These are phyloP conservation scores for Neonothopanus nambi DNA, from an alignment of 1,284 basidiomycete genomes.

Conservation along the genomic window DNA sequence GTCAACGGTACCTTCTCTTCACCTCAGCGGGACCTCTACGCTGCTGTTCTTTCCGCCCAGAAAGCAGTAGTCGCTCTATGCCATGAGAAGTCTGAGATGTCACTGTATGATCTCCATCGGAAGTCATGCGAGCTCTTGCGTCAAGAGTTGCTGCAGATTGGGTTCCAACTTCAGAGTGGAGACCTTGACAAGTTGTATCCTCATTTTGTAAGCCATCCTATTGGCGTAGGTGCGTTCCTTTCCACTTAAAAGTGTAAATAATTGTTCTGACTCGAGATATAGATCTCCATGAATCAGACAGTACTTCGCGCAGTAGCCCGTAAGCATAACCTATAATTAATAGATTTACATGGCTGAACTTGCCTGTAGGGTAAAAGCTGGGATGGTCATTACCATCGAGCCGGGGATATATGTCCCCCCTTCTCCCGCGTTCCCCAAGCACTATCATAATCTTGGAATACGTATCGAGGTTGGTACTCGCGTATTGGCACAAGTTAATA, in stretches of 20 bases:
- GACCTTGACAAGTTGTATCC: constrained; percentile 85
- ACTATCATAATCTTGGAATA: constrained; percentile 87
- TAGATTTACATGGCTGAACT: neutral
- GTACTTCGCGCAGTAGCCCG: constrained; percentile 22
- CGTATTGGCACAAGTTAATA: neutral
- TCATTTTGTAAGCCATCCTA: constrained; percentile 84
- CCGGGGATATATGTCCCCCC: constrained; percentile 87
- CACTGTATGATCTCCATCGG: constrained; percentile 80
- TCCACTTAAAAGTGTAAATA: neutral
- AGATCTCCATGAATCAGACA: constrained; percentile 17
- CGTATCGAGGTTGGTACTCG: constrained; percentile 72
- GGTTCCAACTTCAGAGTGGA: constrained; percentile 66
- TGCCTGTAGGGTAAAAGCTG: constrained; percentile 54
- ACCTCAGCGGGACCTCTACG: constrained; percentile 88
- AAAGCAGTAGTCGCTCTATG: constrained; percentile 69
- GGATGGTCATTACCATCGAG: constrained; percentile 89
- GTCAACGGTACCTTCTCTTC: constrained; percentile 77
- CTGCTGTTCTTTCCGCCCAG: constrained; percentile 77
- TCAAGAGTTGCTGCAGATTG: constrained; percentile 79
- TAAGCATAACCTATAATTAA: constrained; percentile 21
- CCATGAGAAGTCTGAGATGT: constrained; percentile 53
- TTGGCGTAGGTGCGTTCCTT: constrained; percentile 69
- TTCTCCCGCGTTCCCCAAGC: constrained; percentile 72
- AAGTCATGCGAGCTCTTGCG: constrained; percentile 72
- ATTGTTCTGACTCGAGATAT: constrained; percentile 38